These are phyloP conservation scores for Xylaria sp. DNA, from an alignment of 2,329 filamentous ascomycete species.

Conservation along the genomic window DNA sequence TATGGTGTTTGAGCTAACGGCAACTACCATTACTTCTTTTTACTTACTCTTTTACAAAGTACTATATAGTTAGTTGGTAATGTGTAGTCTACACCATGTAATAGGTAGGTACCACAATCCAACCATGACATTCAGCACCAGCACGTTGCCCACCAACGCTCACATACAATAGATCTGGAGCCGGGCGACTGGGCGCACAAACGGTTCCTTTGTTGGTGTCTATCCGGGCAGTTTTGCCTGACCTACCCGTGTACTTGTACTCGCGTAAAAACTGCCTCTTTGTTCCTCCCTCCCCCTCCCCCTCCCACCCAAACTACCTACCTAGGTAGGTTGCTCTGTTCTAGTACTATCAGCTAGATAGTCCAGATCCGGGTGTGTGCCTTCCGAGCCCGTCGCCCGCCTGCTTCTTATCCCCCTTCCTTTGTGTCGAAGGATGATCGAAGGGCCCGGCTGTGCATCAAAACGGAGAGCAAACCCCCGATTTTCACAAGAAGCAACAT, in stretches of 20 bases:
- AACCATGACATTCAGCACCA: background rate
- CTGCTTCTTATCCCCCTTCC: background rate
- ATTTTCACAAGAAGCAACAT: background rate
- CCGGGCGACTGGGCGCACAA: constrained; percentile 21
- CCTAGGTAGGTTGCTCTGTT: too few species aligned
- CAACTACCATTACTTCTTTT: background rate
- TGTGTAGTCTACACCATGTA: too few species aligned
- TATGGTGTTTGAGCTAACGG: background rate
- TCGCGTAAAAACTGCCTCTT: background rate
- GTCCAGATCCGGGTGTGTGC: background rate
- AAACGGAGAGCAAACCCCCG: background rate
- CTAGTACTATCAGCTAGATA: too few species aligned
- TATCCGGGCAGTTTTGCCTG: constrained; percentile 14
- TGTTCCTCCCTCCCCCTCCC: background rate
- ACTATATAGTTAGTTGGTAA: background rate
- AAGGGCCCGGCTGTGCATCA: background rate
- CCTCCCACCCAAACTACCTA: background rate
- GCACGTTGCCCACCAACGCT: constrained; percentile 5
- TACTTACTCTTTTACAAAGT: too few species aligned
- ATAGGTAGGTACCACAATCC: background rate
- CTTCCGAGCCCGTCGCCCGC: constrained; percentile 2
- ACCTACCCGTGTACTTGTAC: background rate
- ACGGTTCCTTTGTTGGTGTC: background rate
- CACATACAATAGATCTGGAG: background rate
- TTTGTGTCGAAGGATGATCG: background rate